Conservation (phyloP, 192 early-diverging fungal species). For the Gamsiella multidivaricata region DNA sequence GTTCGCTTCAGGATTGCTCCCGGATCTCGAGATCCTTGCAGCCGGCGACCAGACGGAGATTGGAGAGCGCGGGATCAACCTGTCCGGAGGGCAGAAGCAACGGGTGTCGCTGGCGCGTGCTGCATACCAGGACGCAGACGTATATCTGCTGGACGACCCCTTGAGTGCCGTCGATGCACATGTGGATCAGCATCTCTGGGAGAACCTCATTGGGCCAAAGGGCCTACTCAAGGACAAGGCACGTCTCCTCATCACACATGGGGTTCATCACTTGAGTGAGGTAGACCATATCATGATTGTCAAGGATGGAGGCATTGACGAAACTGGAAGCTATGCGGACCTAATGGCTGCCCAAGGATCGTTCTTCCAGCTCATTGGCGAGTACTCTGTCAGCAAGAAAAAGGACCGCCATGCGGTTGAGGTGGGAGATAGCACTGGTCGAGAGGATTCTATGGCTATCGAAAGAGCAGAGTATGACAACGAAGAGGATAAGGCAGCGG, state of each 20-base stretch:
- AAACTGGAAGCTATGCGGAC: conserved; percentile 70
- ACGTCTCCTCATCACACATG: conserved; percentile 86
- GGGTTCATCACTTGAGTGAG: conserved; percentile 77
- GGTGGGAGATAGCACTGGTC: conserved; percentile 24
- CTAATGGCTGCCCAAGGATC: conserved; percentile 71
- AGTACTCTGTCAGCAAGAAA: conserved; percentile 55
- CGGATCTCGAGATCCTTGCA: conserved; percentile 86
- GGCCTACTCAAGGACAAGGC: conserved; percentile 85
- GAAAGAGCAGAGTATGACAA: conserved; percentile 26
- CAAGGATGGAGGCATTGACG: conserved; percentile 73
- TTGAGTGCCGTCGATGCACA: conserved; percentile 72
- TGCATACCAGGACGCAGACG: conserved; percentile 87
- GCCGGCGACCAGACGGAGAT: conserved; percentile 62
- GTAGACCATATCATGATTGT: conserved; percentile 77
- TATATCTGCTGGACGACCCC: conserved; percentile 61
- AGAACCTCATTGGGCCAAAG: conserved; percentile 84
- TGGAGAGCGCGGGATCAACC: conserved; percentile 73
- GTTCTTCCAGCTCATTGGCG: conserved; percentile 74
- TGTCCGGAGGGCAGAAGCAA: conserved; percentile 93
- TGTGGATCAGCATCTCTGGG: conserved; percentile 82
- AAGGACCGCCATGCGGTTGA: conserved; percentile 18
- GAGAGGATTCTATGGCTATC: conserved; percentile 45
- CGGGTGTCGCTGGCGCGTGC: conserved; percentile 74
- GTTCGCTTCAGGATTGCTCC: conserved; percentile 80
- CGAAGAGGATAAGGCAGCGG: background rate